Conservation (phyloP, 345 rosid genomes). For the Syzygium jambos region DNA sequence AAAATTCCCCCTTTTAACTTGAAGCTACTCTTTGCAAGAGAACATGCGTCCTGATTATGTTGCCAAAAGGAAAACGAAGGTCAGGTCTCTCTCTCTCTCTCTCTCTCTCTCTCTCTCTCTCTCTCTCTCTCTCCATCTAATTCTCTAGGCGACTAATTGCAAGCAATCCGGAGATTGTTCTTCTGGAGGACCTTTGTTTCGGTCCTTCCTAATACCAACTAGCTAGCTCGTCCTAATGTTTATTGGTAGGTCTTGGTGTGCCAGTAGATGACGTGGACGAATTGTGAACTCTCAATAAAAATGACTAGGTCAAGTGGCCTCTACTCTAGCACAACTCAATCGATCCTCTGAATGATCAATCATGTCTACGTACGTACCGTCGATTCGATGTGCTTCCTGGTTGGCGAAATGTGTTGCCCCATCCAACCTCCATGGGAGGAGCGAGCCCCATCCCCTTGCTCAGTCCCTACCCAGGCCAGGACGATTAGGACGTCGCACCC, state of each 20-base stretch:
- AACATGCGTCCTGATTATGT: not conserved
- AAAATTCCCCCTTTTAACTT: not conserved
- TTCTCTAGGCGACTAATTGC: not conserved
- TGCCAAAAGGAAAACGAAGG: not conserved
- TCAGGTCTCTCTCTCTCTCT: not conserved
- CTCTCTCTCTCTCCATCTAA: not conserved
- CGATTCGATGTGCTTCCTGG: not conserved
- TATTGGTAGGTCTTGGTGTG: not conserved
- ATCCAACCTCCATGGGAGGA: not conserved
- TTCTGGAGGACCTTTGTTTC: not conserved
- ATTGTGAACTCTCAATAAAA: not conserved
- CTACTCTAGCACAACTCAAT: not conserved
- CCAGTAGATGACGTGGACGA: not conserved
- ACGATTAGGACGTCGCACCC: not conserved
- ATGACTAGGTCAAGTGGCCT: not conserved
- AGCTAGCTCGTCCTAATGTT: not conserved
- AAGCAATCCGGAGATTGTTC: not conserved
- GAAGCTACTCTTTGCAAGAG: not conserved
- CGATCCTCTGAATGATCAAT: not conserved
- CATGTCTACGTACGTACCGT: not conserved
- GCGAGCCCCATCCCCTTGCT: not conserved
- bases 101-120: not conserved
- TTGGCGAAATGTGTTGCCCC: not conserved
- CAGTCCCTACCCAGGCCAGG: not conserved
- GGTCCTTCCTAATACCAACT: not conserved